A percentile compares a stretch with the other conserved stretches of the same genome.
These are phyloP conservation scores for Starmerella apis DNA, from an alignment of 805 yeast species.

Conservation along the genomic window DNA sequence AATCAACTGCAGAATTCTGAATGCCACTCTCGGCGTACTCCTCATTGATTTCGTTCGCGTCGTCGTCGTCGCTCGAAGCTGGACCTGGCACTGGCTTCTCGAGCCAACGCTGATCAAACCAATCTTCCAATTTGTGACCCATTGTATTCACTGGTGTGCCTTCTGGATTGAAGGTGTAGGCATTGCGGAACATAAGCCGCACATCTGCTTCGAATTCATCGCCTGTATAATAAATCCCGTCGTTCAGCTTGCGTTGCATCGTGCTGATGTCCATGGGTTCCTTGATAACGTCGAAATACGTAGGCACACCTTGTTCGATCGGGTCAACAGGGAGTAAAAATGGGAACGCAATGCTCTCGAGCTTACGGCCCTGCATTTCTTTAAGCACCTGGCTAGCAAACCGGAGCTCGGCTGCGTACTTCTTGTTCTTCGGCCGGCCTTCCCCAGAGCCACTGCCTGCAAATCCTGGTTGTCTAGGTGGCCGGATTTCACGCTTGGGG, in stretches of 20 bases:
- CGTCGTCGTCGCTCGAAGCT: slow-evolving; percentile 37
- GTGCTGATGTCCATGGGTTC: slow-evolving; percentile 94
- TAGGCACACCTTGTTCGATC: slow-evolving; percentile 83
- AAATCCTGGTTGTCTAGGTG: slow-evolving; percentile 87
- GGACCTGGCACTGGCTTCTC: slow-evolving; percentile 65
- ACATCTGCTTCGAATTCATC: slow-evolving; percentile 81
- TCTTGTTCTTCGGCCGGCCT: slow-evolving; percentile 67
- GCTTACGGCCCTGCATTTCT: slow-evolving; percentile 73
- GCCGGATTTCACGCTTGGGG: slow-evolving; percentile 92
- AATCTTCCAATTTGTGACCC: slow-evolving; percentile 85
- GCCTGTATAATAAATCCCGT: slow-evolving; percentile 79
- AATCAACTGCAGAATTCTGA: slow-evolving; percentile 81
- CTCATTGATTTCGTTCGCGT: slow-evolving; percentile 37
- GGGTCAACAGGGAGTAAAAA: slow-evolving; percentile 92
- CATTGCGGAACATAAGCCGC: slow-evolving; percentile 72
- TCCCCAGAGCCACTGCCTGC: slow-evolving; percentile 33
- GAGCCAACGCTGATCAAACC: slow-evolving; percentile 80
- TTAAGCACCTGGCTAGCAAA: slow-evolving; percentile 73
- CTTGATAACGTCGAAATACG: slow-evolving; percentile 74
- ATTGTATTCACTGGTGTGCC: slow-evolving; percentile 92
- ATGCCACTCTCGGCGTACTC: slow-evolving; percentile 44
- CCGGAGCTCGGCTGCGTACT: slow-evolving; percentile 76
- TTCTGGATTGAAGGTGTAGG: slow-evolving; percentile 88
- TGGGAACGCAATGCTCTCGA: slow-evolving; percentile 77
- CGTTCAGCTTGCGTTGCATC: slow-evolving; percentile 63